Conservation (phyloP, 768 basidiomycete genomes). For the Tylopilus balloui region DNA sequence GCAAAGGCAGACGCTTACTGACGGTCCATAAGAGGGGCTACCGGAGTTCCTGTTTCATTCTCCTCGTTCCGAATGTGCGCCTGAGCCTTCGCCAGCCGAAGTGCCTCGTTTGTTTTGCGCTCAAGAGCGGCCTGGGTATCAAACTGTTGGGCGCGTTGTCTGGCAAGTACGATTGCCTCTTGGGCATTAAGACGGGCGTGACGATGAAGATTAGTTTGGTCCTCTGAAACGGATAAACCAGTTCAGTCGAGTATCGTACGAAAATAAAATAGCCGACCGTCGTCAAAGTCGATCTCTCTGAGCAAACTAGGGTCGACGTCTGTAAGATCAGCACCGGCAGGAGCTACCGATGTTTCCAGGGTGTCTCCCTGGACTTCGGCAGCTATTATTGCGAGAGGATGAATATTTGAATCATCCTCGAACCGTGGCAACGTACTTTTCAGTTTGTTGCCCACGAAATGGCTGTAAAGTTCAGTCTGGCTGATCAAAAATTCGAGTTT, state of each 20-base stretch:
- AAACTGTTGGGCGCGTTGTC: slow-evolving; percentile 76
- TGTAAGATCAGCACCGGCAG: slow-evolving; percentile 55
- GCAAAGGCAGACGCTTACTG: slow-evolving; percentile 27
- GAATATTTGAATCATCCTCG: slow-evolving; percentile 14
- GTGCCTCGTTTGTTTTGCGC: slow-evolving; percentile 74
- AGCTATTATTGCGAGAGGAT: slow-evolving; percentile 41
- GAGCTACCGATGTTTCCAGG: slow-evolving; percentile 38
- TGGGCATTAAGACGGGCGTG: slow-evolving; percentile 90
- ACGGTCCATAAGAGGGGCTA: slow-evolving; percentile 68
- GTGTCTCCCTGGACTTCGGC: slow-evolving; percentile 70
- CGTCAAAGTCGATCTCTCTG: slow-evolving; percentile 84
- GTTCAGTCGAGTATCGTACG: neutral
- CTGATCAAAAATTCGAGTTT: slow-evolving; percentile 98
- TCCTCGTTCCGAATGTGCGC: slow-evolving; percentile 39
- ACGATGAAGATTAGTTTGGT: slow-evolving; percentile 76
- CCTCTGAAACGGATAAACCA: slow-evolving; percentile 48
- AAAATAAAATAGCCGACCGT: slow-evolving; percentile 51
- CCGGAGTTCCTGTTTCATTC: slow-evolving; percentile 35
- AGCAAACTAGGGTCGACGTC: slow-evolving; percentile 51
- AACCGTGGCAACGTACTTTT: slow-evolving; percentile 55
- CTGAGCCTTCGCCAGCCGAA: slow-evolving; percentile 58
- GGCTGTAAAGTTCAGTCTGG: slow-evolving; percentile 97
- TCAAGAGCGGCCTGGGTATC: slow-evolving; percentile 79
- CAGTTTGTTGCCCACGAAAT: slow-evolving; percentile 97
- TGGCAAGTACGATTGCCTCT: slow-evolving; percentile 77